Evolutionary conservation across 2,329 filamentous ascomycete genomes (phyloP).

Genomic region (Harringtonia aguacate): DNA sequence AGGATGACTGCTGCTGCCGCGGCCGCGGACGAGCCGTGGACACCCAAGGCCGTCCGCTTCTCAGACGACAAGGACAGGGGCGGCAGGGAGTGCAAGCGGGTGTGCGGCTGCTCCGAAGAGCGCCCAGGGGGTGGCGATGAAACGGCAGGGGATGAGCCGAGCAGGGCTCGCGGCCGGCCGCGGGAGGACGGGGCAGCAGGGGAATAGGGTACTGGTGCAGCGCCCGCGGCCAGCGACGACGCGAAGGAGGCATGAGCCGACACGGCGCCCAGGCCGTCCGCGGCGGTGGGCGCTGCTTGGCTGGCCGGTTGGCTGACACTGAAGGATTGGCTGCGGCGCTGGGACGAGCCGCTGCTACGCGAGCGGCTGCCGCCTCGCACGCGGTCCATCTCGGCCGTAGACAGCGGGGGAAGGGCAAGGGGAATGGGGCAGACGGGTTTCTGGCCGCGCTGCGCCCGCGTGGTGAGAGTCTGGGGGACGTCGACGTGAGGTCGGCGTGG

Average conservation of each 20-base stretch:
- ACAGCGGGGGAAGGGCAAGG: neutral
- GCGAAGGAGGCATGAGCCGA: too few species aligned
- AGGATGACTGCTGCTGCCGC: too few species aligned
- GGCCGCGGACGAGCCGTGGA: too few species aligned
- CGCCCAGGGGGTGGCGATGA: too few species aligned
- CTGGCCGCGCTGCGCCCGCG: neutral
- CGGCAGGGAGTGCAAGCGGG: neutral
- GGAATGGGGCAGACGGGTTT: neutral
- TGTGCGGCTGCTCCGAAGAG: neutral
- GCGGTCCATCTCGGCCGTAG: constrained; percentile 11
- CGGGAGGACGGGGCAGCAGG: neutral
- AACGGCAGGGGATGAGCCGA: neutral
- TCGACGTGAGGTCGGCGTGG: neutral
- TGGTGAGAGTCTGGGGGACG: too few species aligned
- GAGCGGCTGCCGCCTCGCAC: constrained; percentile 12
- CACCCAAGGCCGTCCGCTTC: too few species aligned
- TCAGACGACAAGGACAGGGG: neutral
- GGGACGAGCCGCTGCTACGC: constrained; percentile 8
- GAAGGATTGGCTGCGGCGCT: constrained; percentile 9
- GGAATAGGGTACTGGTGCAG: neutral
- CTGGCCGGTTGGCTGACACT: neutral
- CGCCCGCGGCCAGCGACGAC: neutral
- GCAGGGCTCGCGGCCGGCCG: neutral
- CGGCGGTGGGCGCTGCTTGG: too few species aligned
- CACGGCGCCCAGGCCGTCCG: too few species aligned